Evolutionary conservation across 1,139 yeast genomes (phyloP), one percentile per base, ranked within the genome.

Genomic region (Saccharomyces hybrid): DNA sequence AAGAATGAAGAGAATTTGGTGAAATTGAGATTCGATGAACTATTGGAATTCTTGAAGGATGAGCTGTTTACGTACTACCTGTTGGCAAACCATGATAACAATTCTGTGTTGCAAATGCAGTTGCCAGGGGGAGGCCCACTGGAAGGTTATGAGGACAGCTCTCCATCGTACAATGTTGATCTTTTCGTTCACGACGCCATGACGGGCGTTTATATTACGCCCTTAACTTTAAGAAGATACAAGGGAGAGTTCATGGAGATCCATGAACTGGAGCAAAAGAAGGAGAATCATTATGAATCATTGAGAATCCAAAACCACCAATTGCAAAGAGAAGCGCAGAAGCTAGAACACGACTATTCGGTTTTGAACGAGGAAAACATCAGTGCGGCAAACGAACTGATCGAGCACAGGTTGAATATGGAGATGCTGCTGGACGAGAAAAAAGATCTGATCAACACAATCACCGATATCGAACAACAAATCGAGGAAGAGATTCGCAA

Each of bases 171-270:
- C 66, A 77, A 80, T 55, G 81, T 88, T 50, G 84, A 87, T 63
- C 81, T 81, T 50, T 78, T 91, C 59, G 95, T 91, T 16, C 71
- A 72, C 5, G 96, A 88, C 68, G 87, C 97, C 0, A 82, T 86
- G 78, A 75, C 75, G 32, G 63, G 62, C 31, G 80, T 89, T 50
- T 80, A 83, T 58, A 75, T 91, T 38, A 75, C 84, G 31, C 96
- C 97, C 5, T 74, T 84, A 23, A 82, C 84, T 6, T 74, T 91
- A 59, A 75, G 79, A 54, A 81, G 85, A 65, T 90, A 84, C 67
- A 83, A 78, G 54, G 77, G 77, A 9, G 97, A 90, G 70, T 88
- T 83, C 65, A 81, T 78, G 31, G 89, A 86, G 64, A 80, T 88
- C 23, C 83, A 83, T 65, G 75, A 80, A 32, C 70, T 80, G 31